phyloP scores from a whole-genome alignment of 164 flowering plant genomes.

The Buxus sempervirens region DNA sequence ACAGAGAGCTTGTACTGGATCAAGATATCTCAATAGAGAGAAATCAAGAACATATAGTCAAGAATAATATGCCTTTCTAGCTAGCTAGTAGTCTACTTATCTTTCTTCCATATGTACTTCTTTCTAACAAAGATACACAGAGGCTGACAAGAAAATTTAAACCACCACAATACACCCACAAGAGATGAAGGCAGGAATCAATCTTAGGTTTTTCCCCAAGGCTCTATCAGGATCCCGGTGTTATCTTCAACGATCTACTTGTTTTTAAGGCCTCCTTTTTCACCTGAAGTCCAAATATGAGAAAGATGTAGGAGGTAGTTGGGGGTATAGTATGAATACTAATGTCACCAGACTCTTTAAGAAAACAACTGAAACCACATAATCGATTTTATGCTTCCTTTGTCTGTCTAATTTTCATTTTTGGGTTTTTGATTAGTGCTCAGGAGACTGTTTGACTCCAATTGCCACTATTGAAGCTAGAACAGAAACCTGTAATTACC shows the following conservation, averaged over 20 bases:
- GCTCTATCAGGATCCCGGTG: too few relatives aligned
- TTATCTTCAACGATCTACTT: not conserved
- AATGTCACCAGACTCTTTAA: too few relatives aligned
- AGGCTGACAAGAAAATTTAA: too few relatives aligned
- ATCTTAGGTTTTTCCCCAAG: too few relatives aligned
- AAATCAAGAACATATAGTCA: not conserved
- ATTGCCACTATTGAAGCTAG: not conserved
- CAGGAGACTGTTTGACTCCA: not conserved
- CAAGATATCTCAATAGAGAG: not conserved
- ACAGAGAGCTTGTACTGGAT: too few relatives aligned
- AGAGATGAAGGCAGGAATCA: too few relatives aligned
- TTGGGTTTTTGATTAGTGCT: not conserved
- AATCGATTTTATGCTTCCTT: not conserved
- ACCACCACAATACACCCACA: too few relatives aligned
- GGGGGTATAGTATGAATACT: too few relatives aligned
- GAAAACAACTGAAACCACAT: not conserved
- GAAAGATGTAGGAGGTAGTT: not conserved
- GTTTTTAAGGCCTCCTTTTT: not conserved
- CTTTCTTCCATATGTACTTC: too few relatives aligned
- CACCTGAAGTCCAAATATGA: not conserved
- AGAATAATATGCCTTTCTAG: too few relatives aligned
- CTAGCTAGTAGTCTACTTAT: too few relatives aligned
- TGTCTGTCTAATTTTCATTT: not conserved
- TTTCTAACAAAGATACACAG: too few relatives aligned
- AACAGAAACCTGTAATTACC: slow-evolving; percentile 36